These are phyloP conservation scores for Taxawa tesnikishii DNA, from an alignment of 2,329 filamentous ascomycete genomes.

Conservation along the genomic window DNA sequence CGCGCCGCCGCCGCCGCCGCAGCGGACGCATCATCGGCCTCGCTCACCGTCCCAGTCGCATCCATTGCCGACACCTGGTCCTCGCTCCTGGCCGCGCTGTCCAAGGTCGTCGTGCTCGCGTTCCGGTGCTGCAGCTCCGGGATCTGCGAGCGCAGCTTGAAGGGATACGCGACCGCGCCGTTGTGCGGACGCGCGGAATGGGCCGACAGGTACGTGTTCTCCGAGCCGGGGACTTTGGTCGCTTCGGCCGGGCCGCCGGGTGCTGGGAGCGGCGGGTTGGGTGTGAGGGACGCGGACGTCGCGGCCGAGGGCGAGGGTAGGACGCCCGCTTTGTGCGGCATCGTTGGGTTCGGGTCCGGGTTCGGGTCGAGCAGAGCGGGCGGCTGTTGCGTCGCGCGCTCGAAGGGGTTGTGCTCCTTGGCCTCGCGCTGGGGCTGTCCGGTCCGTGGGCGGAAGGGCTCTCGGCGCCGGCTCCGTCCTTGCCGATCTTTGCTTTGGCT, in stretches of 20 bases:
- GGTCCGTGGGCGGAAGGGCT: too few relatives aligned
- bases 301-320: background rate
- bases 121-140: constrained; percentile 37
- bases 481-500: too few relatives aligned
- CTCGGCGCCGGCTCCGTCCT: too few relatives aligned
- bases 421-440: too few relatives aligned
- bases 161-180: constrained; percentile 60
- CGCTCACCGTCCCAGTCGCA: too few relatives aligned
- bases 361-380: too few relatives aligned
- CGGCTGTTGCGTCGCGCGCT: too few relatives aligned
- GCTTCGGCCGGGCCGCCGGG: too few relatives aligned
- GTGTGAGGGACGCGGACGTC: constrained; percentile 4
- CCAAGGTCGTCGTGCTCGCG: constrained; percentile 58
- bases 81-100: constrained; percentile 20
- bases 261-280: constrained; percentile 4
- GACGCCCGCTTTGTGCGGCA: background rate
- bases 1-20: constrained; percentile 1
- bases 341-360: background rate
- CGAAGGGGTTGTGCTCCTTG: too few relatives aligned
- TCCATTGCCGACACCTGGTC: constrained; percentile 7
- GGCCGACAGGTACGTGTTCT: constrained; percentile 34
- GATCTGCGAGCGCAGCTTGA: constrained; percentile 49
- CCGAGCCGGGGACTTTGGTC: constrained; percentile 19
- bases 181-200: constrained; percentile 53
- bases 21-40: constrained; percentile 4